phyloP scores from a whole-genome alignment of 768 basidiomycete species.

The Brasilioporus rufonigricans region DNA sequence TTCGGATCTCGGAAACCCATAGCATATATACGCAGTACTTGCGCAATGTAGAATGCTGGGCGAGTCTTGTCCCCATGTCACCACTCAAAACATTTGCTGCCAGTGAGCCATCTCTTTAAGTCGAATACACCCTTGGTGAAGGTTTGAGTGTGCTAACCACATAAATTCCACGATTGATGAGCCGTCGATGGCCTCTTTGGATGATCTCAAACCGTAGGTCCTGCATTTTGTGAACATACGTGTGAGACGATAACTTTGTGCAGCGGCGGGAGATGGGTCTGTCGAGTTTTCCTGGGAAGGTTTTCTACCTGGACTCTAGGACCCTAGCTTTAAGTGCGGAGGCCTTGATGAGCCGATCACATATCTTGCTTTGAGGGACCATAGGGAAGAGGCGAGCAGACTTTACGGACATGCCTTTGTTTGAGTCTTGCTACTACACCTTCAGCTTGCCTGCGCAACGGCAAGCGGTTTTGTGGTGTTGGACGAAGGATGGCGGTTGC shows the following conservation, averaged over 20 bases:
- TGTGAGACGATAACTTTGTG: slow-evolving; percentile 5
- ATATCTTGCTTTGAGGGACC: slow-evolving; percentile 52
- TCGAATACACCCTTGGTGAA: slow-evolving; percentile 62
- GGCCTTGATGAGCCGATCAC: slow-evolving; percentile 52
- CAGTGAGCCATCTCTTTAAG: slow-evolving; percentile 41
- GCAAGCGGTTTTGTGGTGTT: slow-evolving; percentile 22
- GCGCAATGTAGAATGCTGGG: background rate
- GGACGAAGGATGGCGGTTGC: slow-evolving; percentile 35
- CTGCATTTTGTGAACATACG: slow-evolving; percentile 60
- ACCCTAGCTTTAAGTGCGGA: slow-evolving; percentile 43
- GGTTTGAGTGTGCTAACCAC: slow-evolving; percentile 34
- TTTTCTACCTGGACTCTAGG: slow-evolving; percentile 39
- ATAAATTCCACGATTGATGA: background rate
- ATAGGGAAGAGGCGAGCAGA: slow-evolving; percentile 27
- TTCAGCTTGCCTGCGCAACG: slow-evolving; percentile 20
- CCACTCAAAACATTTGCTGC: slow-evolving; percentile 16
- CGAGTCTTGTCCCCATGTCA: slow-evolving; percentile 6
- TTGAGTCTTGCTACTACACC: background rate
- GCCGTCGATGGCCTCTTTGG: slow-evolving; percentile 40
- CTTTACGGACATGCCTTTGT: background rate
- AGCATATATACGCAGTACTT: slow-evolving; percentile 7
- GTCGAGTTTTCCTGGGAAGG: slow-evolving; percentile 12
- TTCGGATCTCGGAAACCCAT: slow-evolving; percentile 1
- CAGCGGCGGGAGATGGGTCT: background rate
- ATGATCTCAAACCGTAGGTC: slow-evolving; percentile 49